A percentile compares a stretch with the other conserved stretches of the same genome.
phyloP scores from a whole-genome alignment of 2,329 filamentous ascomycete genomes.

The Penicillium sp. region DNA sequence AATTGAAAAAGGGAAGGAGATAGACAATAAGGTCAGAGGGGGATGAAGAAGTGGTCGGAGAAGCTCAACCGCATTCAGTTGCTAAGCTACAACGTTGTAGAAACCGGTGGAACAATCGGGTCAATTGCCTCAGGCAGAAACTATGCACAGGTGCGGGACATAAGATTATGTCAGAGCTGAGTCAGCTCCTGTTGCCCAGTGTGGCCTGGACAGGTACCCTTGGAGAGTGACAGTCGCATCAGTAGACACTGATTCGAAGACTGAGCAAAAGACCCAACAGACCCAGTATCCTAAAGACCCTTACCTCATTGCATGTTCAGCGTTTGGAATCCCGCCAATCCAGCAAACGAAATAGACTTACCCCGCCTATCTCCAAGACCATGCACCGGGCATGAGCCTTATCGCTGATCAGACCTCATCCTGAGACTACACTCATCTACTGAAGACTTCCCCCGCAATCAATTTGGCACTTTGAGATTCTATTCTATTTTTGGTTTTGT shows the following conservation, averaged over 20 bases:
- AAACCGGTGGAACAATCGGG: conserved; percentile 42
- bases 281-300: background rate
- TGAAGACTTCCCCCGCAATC: background rate
- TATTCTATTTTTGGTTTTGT: background rate
- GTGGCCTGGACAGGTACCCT: background rate
- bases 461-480: background rate
- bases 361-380: conserved; percentile 8
- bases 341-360: background rate
- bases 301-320: background rate
- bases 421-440: background rate
- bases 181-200: background rate
- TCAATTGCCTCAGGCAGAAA: conserved; percentile 23
- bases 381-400: conserved; percentile 9
- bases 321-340: background rate
- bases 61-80: conserved; percentile 26
- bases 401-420: conserved; percentile 3
- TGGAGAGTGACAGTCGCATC: background rate
- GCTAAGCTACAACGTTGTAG: conserved; percentile 29
- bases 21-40: conserved; percentile 13
- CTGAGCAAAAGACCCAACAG: background rate
- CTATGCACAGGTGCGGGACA: conserved; percentile 2
- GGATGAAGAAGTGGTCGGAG: conserved; percentile 20
- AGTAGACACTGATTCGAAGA: background rate
- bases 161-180: conserved; percentile 8
- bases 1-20: conserved; percentile 4